These are phyloP conservation scores for Paragyromitra xinjiangensis DNA, from an alignment of 495 filamentous ascomycete species.

Conservation along the genomic window DNA sequence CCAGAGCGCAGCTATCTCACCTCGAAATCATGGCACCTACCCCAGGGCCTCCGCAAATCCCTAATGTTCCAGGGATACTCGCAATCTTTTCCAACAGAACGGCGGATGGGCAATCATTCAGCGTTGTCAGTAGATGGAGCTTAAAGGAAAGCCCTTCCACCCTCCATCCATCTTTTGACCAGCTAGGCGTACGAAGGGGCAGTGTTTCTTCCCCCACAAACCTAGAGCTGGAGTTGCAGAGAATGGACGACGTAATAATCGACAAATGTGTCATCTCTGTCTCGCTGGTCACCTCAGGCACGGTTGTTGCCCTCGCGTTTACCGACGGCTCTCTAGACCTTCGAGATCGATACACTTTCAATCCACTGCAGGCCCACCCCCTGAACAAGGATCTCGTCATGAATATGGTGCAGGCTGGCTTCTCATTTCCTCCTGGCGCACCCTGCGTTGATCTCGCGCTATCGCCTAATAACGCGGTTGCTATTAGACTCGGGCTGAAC, in stretches of 20 bases:
- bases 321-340: conserved; percentile 56
- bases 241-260: conserved; percentile 55
- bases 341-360: conserved; percentile 51
- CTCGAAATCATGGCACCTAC: conserved; percentile 56
- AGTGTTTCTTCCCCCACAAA: conserved; percentile 52
- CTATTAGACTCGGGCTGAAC: conserved; percentile 47
- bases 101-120: conserved; percentile 45
- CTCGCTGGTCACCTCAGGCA: conserved; percentile 53
- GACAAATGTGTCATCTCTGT: conserved; percentile 54
- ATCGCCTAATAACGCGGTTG: conserved; percentile 56
- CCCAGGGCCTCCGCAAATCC: conserved; percentile 24
- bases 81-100: conserved; percentile 53
- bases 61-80: conserved; percentile 41
- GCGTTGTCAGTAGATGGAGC: conserved; percentile 54
- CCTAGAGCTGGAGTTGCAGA: conserved; percentile 47
- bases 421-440: conserved; percentile 50
- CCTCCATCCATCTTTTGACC: conserved; percentile 56
- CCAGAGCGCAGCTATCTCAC: conserved; percentile 52
- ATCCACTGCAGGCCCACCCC: conserved; percentile 30
- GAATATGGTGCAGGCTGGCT: conserved; percentile 57
- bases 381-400: conserved; percentile 46
- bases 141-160: conserved; percentile 47
- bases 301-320: conserved; percentile 53
- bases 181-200: conserved; percentile 50
- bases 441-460: conserved; percentile 54